Evolutionary conservation across 345 rosid genomes (phyloP).

Genomic region (Arabis hirsuta): DNA sequence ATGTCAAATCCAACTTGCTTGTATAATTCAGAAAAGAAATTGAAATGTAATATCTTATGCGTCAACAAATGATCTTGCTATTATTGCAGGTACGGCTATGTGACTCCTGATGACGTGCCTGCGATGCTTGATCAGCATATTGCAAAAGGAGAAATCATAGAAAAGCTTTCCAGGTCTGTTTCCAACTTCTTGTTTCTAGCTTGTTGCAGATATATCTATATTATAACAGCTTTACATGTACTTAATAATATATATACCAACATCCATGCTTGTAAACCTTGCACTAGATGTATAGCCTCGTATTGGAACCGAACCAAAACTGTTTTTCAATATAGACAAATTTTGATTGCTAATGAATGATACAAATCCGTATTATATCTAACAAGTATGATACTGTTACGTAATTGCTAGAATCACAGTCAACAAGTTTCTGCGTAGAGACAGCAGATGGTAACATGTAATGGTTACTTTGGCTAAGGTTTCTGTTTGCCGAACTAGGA

Average conservation of each 20-base stretch:
- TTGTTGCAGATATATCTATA: constrained; percentile 15
- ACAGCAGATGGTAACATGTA: constrained; percentile 1
- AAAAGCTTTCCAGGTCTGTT: constrained; percentile 81
- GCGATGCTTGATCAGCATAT: constrained; percentile 89
- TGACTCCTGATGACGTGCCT: constrained; percentile 88
- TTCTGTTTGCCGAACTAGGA: constrained; percentile 4
- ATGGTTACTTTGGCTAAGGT: constrained; percentile 9
- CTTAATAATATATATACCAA: not conserved
- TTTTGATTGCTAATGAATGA: not conserved
- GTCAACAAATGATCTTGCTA: constrained; percentile 1
- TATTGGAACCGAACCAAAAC: not conserved
- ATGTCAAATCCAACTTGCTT: constrained; percentile 5
- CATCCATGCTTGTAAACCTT: constrained; percentile 17
- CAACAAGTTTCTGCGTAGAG: constrained; percentile 3
- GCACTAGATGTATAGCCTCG: not conserved
- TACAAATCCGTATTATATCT: constrained; percentile 11
- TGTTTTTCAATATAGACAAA: not conserved
- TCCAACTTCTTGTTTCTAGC: constrained; percentile 5
- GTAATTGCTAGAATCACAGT: constrained; percentile 10
- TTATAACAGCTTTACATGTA: not conserved
- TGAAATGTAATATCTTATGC: constrained; percentile 8
- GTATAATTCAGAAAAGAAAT: not conserved
- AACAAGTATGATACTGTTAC: not conserved
- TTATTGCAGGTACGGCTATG: constrained; percentile 91
- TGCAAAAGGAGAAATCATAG: constrained; percentile 67